Evolutionary conservation across 495 filamentous ascomycete genomes (phyloP).

Genomic region (Jackrogersella minutella): DNA sequence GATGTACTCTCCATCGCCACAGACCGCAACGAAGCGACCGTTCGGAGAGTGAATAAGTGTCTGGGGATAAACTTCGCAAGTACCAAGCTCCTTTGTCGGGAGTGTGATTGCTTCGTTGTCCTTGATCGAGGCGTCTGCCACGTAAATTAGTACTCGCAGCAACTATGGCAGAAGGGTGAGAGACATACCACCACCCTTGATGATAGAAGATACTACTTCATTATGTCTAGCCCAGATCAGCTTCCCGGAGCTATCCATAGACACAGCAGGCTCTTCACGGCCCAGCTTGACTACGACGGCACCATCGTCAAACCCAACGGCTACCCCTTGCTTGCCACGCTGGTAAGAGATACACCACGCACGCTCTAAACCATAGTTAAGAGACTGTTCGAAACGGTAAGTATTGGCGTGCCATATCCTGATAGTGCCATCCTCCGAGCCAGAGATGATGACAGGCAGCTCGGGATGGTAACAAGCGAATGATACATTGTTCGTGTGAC

Average conservation of each 20-base stretch:
- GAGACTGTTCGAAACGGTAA: conserved; percentile 91
- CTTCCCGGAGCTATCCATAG: conserved; percentile 96
- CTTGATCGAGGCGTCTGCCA: conserved; percentile 76
- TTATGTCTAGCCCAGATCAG: conserved; percentile 94
- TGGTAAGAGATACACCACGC: conserved; percentile 98
- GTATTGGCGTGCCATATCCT: conserved; percentile 95
- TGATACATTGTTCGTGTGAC: conserved; percentile 98
- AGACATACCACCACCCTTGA: conserved; percentile 79
- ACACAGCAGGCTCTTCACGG: conserved; percentile 94
- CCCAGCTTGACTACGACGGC: conserved; percentile 98
- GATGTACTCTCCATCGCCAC: conserved; percentile 95
- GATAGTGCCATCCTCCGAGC: conserved; percentile 94
- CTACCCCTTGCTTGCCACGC: conserved; percentile 89
- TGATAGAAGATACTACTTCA: conserved; percentile 91
- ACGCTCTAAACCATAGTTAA: conserved; percentile 93
- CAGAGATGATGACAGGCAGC: conserved; percentile 97
- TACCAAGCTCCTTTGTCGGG: conserved; percentile 91
- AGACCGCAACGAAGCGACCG: conserved; percentile 95
- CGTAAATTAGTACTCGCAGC: conserved; percentile 19
- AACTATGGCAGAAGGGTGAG: not conserved
- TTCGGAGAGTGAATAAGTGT: conserved; percentile 95
- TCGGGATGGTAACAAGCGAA: conserved; percentile 99
- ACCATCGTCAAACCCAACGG: conserved; percentile 97
- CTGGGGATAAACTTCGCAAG: conserved; percentile 96
- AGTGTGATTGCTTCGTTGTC: conserved; percentile 86